Evolutionary conservation across 768 basidiomycete species (phyloP), one percentile per base, ranked within the genome.

Genomic region (Myochromella boudieri): DNA sequence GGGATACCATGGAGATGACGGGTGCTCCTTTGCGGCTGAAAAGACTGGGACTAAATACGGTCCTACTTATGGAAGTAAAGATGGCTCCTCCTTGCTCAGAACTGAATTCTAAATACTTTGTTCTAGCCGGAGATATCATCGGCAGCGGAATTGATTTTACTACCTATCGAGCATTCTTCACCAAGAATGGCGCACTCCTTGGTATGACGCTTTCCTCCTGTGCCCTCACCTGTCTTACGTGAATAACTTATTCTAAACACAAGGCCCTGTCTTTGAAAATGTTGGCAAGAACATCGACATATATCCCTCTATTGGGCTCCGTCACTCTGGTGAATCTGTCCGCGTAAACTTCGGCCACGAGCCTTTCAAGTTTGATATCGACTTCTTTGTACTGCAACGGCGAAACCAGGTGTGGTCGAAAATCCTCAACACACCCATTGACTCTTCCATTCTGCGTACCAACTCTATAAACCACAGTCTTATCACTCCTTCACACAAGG

Each of bases 91-190:
- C 29, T 22, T 18, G 22, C 34, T 28, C 25, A 22, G 39, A 21
- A 46, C 6, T 44, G 10, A 20, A 9, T 44, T 8, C n/a, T 25
- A 18, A 51, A 49, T 29, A 37, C 42, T 52, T 40, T 47, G 37
- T 48, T 48, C 8, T 56, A 95, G 93, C 83, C 34, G 88, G 87
- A 6, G 95, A 99, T 62, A 68, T 85, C 20, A 77, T 99, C 49
- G 95, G 95, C 9, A 95, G 93, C 59, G 95, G 95, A 1, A 77
- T 98, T 48, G 92, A 97, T 66, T 97, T 93, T 60, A 84, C 83
- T 34, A 81, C 78, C 15, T 77, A 88, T 47, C 75, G 77, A 45
- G 84, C 83, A 0, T 97, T 97, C 67, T 97, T 86, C 63, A 97
- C 94, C 24, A 93, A 88, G 70, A 95, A 95, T 49, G 90, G 91